Evolutionary conservation across 176 grass and related monocot species (phyloP), one percentile per base, ranked within the genome.

Genomic region (Phragmites australis): DNA sequence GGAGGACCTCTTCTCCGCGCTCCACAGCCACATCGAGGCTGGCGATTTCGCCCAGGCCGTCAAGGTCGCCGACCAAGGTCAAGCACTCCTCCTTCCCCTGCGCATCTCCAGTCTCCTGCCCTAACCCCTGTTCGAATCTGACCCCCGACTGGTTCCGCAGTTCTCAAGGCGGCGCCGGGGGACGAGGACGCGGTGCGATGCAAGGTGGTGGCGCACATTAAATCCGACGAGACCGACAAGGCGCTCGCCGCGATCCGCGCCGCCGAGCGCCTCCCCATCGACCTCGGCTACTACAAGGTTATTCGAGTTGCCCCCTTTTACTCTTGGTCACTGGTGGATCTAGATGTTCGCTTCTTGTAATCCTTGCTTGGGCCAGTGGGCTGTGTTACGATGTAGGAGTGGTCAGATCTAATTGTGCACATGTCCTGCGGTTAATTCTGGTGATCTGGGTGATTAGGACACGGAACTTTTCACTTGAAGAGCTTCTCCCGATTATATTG

Each of bases 11-110:
- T 98, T 98, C 84, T 46, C 88, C 78, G 34, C 84, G 29, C 84
- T 98, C 61, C 56, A 98, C 83, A 78, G 92, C 51, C 92, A 94
- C 82, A 70, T 73, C 72, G 14, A 93, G 75, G 81, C 78, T 26
- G 74, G 59, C 7, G 84, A 93, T 63, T 91, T 75, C 81, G 7
- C 66, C 2, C 77, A 91, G 56, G 88, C 80, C 75, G 90, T 66
- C 83, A 91, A 91, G 70, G 88, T 98, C 84, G 88, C 95, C 31
- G 90, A 98, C 88, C 92, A 98, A 94, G 92, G 94, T 97, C 13
- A 59, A 29, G 21, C 68, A 11, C 48, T 41, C 48, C 21, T 26
- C 22, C 40, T 30, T 2, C 43, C 43, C 39, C 46, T 14, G 25
- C 70, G 34, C 34, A 43, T 46, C 8, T 75, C 70, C 39, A 17